Conservation (phyloP, 73 alveolate species). For the Tetrahymena thermophila region DNA sequence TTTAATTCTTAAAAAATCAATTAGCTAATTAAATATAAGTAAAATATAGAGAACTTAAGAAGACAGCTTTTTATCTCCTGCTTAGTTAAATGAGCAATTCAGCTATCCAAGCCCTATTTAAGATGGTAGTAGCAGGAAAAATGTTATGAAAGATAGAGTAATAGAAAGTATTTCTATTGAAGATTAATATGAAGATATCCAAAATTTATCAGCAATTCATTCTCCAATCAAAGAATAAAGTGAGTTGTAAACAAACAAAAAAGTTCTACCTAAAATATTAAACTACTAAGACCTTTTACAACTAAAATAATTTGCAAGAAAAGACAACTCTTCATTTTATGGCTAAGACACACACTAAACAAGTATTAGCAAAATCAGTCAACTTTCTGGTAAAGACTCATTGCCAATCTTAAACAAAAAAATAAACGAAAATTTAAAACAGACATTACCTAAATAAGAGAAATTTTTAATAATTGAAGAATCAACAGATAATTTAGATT, state of each 20-base stretch:
- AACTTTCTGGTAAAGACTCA: neutral
- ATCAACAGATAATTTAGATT: neutral
- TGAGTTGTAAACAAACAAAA: neutral
- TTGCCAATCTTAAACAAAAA: neutral
- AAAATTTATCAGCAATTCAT: neutral
- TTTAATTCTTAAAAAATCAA: neutral
- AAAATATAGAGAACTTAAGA: neutral
- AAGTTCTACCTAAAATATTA: neutral
- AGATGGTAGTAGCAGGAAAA: neutral
- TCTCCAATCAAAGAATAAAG: neutral
- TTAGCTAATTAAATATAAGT: neutral
- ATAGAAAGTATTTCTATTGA: neutral
- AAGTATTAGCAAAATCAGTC: neutral
- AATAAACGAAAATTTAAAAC: neutral
- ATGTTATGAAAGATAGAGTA: neutral
- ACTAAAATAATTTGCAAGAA: neutral
- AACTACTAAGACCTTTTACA: neutral
- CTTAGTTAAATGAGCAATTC: neutral
- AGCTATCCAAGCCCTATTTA: neutral
- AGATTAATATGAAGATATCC: neutral
- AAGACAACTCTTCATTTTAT: neutral
- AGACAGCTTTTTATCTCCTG: neutral
- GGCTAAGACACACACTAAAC: neutral
- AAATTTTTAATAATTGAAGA: neutral
- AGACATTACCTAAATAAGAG: neutral